Evolutionary conservation across 2,329 filamentous ascomycete genomes (phyloP), one percentile per base, ranked within the genome.

Genomic region (Dothideomycetes sp.): DNA sequence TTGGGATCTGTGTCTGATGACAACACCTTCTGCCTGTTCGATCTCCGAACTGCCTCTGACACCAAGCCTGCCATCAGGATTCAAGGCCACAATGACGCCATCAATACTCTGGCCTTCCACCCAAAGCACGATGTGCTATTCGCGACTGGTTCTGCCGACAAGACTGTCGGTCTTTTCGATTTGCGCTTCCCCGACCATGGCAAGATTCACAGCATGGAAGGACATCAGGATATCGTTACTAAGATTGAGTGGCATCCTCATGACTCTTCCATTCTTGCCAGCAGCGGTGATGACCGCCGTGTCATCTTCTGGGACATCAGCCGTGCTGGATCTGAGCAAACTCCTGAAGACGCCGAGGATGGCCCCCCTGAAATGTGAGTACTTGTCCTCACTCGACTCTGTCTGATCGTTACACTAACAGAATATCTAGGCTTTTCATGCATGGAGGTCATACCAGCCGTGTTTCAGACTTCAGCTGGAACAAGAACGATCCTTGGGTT

Each of bases 361-460:
- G 91, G 91, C 0, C 84, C 88, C 1, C 89, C 91, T 37, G 91
- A 98, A 64, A 71, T 98, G 83, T 91, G 71, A 65, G 82, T 75
- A n/a, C n/a, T 33, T 20, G 7, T 19, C 20, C 15, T 13, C 10
- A 3, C 27, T 20, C n/a, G n/a, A n/a, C n/a, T n/a, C n/a, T 2
- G 15, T 33, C n/a, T 40, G 34, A 29, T 35, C 10, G 6, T 19
- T 25, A 60, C 30, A 15, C 45, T 41, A 18, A 51, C 55, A 45
- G 53, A 20, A 10, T 8, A 9, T 9, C 10, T 47, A 87, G 84
- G 33, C 69, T 98, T 1, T 98, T 98, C 65, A 96, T 98, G 88
- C 91, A 98, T 56, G 91, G 91, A 46, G 91, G 91, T 22, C 93
- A 98, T 67, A 98, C 91, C 9, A 95, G 95, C 64, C 83, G 93